phyloP scores from a whole-genome alignment of 2,329 filamentous ascomycete genomes.

The Cladosporium sp. region DNA sequence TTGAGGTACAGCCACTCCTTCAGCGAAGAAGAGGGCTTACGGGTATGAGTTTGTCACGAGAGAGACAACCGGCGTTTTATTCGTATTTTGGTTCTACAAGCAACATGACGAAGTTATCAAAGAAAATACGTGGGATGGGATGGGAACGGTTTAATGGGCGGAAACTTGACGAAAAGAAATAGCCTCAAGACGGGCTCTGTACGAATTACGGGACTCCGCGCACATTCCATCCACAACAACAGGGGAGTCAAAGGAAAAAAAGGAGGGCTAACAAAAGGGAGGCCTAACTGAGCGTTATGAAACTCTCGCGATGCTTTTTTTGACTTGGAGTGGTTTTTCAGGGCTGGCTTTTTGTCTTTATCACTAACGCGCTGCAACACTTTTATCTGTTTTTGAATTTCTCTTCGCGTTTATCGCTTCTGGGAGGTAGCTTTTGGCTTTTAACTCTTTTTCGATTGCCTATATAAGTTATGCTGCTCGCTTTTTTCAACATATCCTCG shows the following conservation, averaged over 20 bases:
- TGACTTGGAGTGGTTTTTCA: not conserved
- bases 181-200: not conserved
- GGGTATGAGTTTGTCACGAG: not conserved
- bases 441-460: too few species aligned
- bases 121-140: not conserved
- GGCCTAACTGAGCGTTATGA: not conserved
- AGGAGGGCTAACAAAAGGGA: not conserved
- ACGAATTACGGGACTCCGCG: not conserved
- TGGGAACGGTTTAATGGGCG: not conserved
- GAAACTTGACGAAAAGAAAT: not conserved
- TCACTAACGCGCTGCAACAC: not conserved
- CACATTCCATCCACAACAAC: not conserved
- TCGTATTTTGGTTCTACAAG: not conserved
- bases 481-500: too few species aligned
- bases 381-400: not conserved
- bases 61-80: not conserved
- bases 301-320: conserved; percentile 1
- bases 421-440: too few species aligned
- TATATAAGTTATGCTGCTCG: too few species aligned
- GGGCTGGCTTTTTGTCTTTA: conserved; percentile 1
- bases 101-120: not conserved
- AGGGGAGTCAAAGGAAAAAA: not conserved
- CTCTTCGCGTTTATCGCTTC: too few species aligned
- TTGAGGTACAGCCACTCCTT: too few species aligned
- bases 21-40: not conserved